Evolutionary conservation across 768 basidiomycete species (phyloP).

Genomic region (Antrodiella citrinella): DNA sequence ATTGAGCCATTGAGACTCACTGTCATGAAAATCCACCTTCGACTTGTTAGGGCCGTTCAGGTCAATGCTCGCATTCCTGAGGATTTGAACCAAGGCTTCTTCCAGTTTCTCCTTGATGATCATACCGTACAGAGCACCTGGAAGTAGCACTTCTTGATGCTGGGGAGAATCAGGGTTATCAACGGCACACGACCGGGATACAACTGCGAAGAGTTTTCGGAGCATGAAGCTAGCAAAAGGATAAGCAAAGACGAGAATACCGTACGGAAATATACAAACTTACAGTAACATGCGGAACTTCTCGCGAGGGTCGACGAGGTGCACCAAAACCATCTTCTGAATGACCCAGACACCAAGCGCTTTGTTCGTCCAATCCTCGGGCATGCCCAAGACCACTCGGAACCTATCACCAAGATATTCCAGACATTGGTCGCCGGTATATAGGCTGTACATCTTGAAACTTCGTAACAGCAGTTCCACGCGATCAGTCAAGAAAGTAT

Average conservation of each 20-base stretch:
- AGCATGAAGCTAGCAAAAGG: slow-evolving; percentile 85
- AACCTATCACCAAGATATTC: slow-evolving; percentile 97
- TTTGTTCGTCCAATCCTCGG: slow-evolving; percentile 88
- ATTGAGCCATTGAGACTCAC: slow-evolving; percentile 34
- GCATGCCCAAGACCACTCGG: slow-evolving; percentile 80
- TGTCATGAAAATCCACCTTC: slow-evolving; percentile 81
- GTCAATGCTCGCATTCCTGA: slow-evolving; percentile 62
- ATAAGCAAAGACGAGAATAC: neutral
- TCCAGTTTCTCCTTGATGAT: slow-evolving; percentile 97
- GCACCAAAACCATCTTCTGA: slow-evolving; percentile 82
- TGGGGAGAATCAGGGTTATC: slow-evolving; percentile 99
- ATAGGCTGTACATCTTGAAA: slow-evolving; percentile 88
- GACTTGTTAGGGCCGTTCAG: slow-evolving; percentile 58
- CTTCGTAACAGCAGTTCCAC: slow-evolving; percentile 90
- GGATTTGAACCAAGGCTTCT: slow-evolving; percentile 71
- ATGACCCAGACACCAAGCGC: slow-evolving; percentile 78
- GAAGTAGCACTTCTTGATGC: slow-evolving; percentile 94
- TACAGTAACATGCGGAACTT: slow-evolving; percentile 94
- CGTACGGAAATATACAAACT: slow-evolving; percentile 24
- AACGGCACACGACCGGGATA: slow-evolving; percentile 81
- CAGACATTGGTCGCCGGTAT: slow-evolving; percentile 85
- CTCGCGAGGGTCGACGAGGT: slow-evolving; percentile 78
- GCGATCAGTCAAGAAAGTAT: slow-evolving; percentile 96
- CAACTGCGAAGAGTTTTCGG: slow-evolving; percentile 86
- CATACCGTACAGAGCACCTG: slow-evolving; percentile 89